A percentile compares a stretch with the other conserved stretches of the same genome.
Conservation (phyloP, 164 flowering plant genomes). For the Akebia trifoliata region DNA sequence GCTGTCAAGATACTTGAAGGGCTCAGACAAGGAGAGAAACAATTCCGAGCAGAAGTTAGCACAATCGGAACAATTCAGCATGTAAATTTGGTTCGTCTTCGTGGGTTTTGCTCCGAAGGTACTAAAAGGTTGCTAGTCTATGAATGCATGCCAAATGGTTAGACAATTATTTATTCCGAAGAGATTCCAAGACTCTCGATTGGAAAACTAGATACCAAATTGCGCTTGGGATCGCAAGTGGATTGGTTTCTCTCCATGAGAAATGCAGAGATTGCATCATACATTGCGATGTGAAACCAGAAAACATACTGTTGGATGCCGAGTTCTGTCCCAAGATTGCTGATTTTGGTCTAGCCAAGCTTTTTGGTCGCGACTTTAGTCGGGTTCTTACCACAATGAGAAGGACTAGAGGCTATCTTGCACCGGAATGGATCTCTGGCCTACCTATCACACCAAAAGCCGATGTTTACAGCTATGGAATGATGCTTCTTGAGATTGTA, state of each 20-base stretch:
- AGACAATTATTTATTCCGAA: conserved; percentile 2
- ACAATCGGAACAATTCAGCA: conserved; percentile 53
- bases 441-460: conserved; percentile 43
- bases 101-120: conserved; percentile 54
- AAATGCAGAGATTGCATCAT: conserved; percentile 48
- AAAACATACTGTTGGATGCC: conserved; percentile 43
- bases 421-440: conserved; percentile 43
- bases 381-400: conserved; percentile 44
- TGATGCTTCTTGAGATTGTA: conserved; percentile 43
- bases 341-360: conserved; percentile 54
- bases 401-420: conserved; percentile 54
- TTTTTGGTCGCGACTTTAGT: conserved; percentile 44
- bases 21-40: conserved; percentile 52
- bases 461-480: conserved; percentile 48
- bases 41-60: conserved; percentile 49
- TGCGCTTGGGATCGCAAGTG: conserved; percentile 38
- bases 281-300: conserved; percentile 57
- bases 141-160: conserved; percentile 50
- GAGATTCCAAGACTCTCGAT: conserved; percentile 9
- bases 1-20: conserved; percentile 58
- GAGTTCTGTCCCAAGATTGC: conserved; percentile 39
- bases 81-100: conserved; percentile 47
- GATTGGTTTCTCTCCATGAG: conserved; percentile 44
- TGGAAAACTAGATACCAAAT: conserved; percentile 40
- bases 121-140: conserved; percentile 38